Evolutionary conservation across 1,139 yeast species (phyloP), one percentile per base, ranked within the genome.

Genomic region (Geotrichum cucujoidarum): DNA sequence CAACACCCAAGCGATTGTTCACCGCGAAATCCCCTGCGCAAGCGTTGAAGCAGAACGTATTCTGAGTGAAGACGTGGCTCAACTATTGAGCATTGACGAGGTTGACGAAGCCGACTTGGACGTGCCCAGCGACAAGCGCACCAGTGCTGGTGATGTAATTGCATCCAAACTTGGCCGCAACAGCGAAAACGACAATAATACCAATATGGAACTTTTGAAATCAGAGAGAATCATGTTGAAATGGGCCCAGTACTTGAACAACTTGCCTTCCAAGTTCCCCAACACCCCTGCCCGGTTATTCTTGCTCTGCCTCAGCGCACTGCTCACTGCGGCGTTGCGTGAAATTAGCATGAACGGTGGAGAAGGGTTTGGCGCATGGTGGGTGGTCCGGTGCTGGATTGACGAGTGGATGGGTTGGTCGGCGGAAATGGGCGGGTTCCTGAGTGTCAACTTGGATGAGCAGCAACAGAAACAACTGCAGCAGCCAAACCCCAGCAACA

Each of bases 331-430:
- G n/a, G 78, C 82, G 14, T 65, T 82, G 34, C 69, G 86, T 49
- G 86, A 81, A 56, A 77, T 83, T 49, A 76, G 82, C 44, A 68
- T 78, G 49, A 67, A 70, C 25, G 80, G 83, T 2, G 83, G 83
- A 2, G 75, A 74, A 44, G 76, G 82, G 1, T 83, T 84, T 63
- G 83, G 82, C 10, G 78, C 82, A 0, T 84, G 94, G 90, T 84
- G 90, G 89, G 75, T 78, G 31, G 73, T 84, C 11, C 70, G 85
- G 49, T 81, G 88, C 61, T 85, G 94, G 90, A 70, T 81, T 6
- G 87, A 81, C 59, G 92, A 83, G 60, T 83, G 80, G 74, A 68
- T 82, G 56, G 74, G 75, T 1, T 82, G 88, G 82, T 68, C 76
- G 47, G 82, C 83, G 20, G 90, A 83, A 59, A 65, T 81, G 44